These are phyloP conservation scores for Ceratocystis harringtonii DNA, from an alignment of 2,329 filamentous ascomycete species.

Conservation along the genomic window DNA sequence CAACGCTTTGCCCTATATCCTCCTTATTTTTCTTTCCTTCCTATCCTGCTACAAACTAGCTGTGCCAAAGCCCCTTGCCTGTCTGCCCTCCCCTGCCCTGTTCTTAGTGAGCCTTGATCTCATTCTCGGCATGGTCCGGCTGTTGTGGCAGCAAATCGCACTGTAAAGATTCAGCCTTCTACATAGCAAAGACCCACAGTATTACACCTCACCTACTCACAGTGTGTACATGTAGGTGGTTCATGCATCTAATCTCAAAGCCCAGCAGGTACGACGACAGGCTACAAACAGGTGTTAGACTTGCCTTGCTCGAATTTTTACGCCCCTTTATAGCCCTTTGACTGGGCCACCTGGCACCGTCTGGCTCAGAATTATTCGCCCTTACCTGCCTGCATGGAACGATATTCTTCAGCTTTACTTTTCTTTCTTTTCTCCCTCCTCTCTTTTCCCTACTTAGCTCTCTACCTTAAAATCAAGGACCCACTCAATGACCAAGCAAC, in stretches of 20 bases:
- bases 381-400: too few relatives aligned
- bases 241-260: background rate
- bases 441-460: background rate
- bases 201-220: background rate
- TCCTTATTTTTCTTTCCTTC: background rate
- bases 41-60: background rate
- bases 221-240: background rate
- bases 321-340: background rate
- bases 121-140: background rate
- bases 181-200: background rate
- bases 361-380: background rate
- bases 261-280: conserved; percentile 1
- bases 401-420: background rate
- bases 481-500: background rate
- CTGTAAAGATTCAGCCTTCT: background rate
- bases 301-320: background rate
- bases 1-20: background rate
- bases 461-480: background rate
- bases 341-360: background rate
- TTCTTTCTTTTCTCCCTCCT: background rate
- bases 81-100: background rate
- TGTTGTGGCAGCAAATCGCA: background rate
- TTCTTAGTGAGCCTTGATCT: background rate
- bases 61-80: background rate
- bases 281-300: background rate